These are phyloP conservation scores for Ascochyta viciae-villosae DNA, from an alignment of 2,329 filamentous ascomycete species.

Conservation along the genomic window DNA sequence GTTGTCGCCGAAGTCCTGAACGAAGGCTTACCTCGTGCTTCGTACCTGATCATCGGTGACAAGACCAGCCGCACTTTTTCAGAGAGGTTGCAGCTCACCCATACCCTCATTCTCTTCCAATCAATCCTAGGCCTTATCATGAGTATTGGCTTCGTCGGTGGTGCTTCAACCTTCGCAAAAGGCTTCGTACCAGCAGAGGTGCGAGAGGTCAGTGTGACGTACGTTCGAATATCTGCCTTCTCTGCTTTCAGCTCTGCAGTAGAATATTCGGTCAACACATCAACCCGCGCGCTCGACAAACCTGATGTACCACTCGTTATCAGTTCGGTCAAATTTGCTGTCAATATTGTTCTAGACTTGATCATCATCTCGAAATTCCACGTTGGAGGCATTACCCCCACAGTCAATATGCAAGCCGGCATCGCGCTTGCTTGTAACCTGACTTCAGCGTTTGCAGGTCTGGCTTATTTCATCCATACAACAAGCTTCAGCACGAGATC, in stretches of 20 bases:
- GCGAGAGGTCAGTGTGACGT: slow-evolving; percentile 64
- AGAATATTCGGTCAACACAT: slow-evolving; percentile 67
- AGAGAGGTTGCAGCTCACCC: slow-evolving; percentile 64
- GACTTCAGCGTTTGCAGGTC: slow-evolving; percentile 51
- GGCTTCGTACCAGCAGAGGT: slow-evolving; percentile 70
- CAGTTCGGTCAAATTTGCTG: slow-evolving; percentile 66
- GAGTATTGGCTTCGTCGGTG: slow-evolving; percentile 64
- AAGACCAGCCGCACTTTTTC: slow-evolving; percentile 59
- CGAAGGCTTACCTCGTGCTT: slow-evolving; percentile 72
- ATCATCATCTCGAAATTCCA: slow-evolving; percentile 72
- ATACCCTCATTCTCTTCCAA: slow-evolving; percentile 66
- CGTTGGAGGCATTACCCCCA: slow-evolving; percentile 61
- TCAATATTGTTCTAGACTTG: slow-evolving; percentile 73
- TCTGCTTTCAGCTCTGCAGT: slow-evolving; percentile 67
- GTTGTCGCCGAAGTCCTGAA: slow-evolving; percentile 73
- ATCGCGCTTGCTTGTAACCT: slow-evolving; percentile 66
- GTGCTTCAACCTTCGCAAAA: slow-evolving; percentile 62
- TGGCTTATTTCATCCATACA: slow-evolving; percentile 65
- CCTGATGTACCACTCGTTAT: slow-evolving; percentile 74
- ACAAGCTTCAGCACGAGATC: slow-evolving; percentile 46
- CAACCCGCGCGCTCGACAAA: slow-evolving; percentile 70
- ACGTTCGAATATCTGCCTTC: slow-evolving; percentile 71
- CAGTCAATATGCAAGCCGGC: slow-evolving; percentile 68
- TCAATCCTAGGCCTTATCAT: slow-evolving; percentile 63
- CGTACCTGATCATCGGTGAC: slow-evolving; percentile 74